Percentiles rank a stretch among this genome's conserved stretches.
phyloP scores from a whole-genome alignment of 768 basidiomycete genomes.

The Xerocomellus intermedius region DNA sequence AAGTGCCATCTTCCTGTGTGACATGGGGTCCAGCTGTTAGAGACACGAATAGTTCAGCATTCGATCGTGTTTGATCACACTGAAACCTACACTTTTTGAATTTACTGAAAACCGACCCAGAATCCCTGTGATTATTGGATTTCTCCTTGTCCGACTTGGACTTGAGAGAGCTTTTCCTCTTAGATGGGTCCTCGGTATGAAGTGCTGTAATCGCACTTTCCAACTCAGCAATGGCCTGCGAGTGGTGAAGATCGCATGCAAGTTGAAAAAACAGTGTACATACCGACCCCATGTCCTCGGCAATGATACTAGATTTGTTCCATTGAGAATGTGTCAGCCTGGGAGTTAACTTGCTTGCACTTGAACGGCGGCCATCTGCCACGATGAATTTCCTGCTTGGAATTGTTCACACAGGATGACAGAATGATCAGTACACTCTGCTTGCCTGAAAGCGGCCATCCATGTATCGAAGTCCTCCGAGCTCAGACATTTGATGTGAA shows the following conservation, averaged over 20 bases:
- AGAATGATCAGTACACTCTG: neutral
- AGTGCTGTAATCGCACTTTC: conserved; percentile 52
- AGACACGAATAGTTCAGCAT: neutral
- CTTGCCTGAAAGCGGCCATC: conserved; percentile 74
- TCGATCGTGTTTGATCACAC: neutral
- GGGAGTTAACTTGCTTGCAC: conserved; percentile 35
- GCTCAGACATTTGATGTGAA: conserved; percentile 79
- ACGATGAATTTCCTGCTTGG: conserved; percentile 57
- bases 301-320: conserved; percentile 48
- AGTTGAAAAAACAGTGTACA: conserved; percentile 23
- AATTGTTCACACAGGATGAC: conserved; percentile 17
- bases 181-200: conserved; percentile 38
- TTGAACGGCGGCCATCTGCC: conserved; percentile 38
- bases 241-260: neutral
- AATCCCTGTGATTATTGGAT: conserved; percentile 32
- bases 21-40: conserved; percentile 19
- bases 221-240: conserved; percentile 57
- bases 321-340: conserved; percentile 45
- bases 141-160: conserved; percentile 48
- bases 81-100: conserved; percentile 56
- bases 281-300: conserved; percentile 69
- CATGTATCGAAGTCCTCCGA: conserved; percentile 68
- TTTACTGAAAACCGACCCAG: conserved; percentile 47
- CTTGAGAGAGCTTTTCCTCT: conserved; percentile 34
- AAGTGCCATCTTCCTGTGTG: conserved; percentile 29